Conservation (phyloP, 306 rosid species). For the Prunus persica region DNA sequence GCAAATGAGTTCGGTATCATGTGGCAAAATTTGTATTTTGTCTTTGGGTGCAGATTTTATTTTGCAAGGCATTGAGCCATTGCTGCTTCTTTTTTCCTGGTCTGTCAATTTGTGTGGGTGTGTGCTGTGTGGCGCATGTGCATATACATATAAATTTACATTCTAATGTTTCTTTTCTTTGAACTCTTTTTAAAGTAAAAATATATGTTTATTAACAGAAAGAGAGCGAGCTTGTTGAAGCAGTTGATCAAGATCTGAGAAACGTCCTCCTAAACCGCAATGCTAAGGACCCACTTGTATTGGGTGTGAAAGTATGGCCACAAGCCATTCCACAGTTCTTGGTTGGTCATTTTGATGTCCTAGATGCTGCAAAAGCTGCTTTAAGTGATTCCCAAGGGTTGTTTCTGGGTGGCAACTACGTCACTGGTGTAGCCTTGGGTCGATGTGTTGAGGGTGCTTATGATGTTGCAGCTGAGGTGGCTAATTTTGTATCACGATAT, state of each 20-base stretch:
- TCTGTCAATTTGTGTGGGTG: not conserved
- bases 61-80: not conserved
- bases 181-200: not conserved
- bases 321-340: constrained; percentile 96
- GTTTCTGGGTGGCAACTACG: constrained; percentile 91
- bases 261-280: constrained; percentile 67
- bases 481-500: constrained; percentile 54
- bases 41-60: not conserved
- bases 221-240: constrained; percentile 69
- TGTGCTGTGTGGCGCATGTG: not conserved
- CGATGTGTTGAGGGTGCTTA: constrained; percentile 95
- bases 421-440: constrained; percentile 92
- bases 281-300: constrained; percentile 54
- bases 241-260: constrained; percentile 86
- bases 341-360: constrained; percentile 82
- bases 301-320: constrained; percentile 90
- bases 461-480: constrained; percentile 74
- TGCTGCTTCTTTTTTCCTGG: not conserved
- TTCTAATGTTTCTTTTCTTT: constrained; percentile 5
- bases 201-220: constrained; percentile 43
- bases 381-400: constrained; percentile 60
- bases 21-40: not conserved
- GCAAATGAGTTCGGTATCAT: not conserved
- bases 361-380: constrained; percentile 69
- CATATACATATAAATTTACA: not conserved